phyloP scores from a whole-genome alignment of 176 grass and related monocot genomes.

The Hordeum vulgare region MorexV3_pseudomolecules_assembly NC_058519.1:549016917-549017416 shows the following conservation, averaged over 20 bases:
- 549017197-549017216: background rate
- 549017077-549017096: background rate
- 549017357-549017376: constrained; percentile 67
- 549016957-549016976: background rate
- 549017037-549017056: background rate
- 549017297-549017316: constrained; percentile 78
- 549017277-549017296: constrained; percentile 31
- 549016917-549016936: background rate
- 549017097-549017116: constrained; percentile 71
- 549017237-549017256: background rate
- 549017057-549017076: background rate
- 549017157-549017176: constrained; percentile 63
- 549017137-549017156: constrained; percentile 75
- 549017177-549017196: constrained; percentile 34
- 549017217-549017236: background rate
- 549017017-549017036: background rate
- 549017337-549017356: constrained; percentile 74
- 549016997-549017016: background rate
- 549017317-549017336: constrained; percentile 78
- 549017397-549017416: constrained; percentile 9
- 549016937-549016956: background rate
- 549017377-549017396: background rate
- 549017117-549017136: constrained; percentile 86
- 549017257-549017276: constrained; percentile 1
- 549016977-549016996: background rate